Conservation (phyloP, 164 flowering plant genomes). For the Vitis rupestris region DNA sequence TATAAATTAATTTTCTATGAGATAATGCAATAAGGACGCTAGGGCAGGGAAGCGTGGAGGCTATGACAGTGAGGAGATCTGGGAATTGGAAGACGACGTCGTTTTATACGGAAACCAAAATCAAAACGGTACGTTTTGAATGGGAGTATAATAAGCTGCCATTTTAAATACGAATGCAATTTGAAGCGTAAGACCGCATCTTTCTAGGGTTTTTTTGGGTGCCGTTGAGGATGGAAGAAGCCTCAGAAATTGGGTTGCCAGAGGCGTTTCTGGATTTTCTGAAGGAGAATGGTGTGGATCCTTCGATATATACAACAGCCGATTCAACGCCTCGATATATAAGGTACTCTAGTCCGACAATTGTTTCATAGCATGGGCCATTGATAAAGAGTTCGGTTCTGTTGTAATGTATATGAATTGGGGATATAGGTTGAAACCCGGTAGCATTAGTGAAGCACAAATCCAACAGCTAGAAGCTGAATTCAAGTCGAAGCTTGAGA, state of each 20-base stretch:
- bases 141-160: no score
- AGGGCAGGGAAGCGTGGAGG: no score
- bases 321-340: constrained; percentile 72
- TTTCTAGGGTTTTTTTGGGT: no score
- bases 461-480: constrained; percentile 66
- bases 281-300: constrained; percentile 62
- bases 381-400: background rate
- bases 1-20: no score
- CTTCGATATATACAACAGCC: constrained; percentile 53
- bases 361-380: no score
- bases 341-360: constrained; percentile 33
- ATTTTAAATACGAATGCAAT: no score
- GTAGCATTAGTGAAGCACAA: constrained; percentile 37
- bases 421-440: constrained; percentile 66
- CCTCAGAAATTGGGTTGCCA: constrained; percentile 47
- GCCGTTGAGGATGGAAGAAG: constrained; percentile 22
- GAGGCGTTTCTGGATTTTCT: constrained; percentile 64
- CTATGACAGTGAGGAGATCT: no score
- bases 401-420: constrained; percentile 1
- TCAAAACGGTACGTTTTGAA: no score
- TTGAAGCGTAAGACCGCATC: no score
- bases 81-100: no score
- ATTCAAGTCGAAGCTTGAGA: constrained; percentile 51
- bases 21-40: no score
- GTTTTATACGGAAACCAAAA: no score